A percentile compares a stretch with the other conserved stretches of the same genome.
Evolutionary conservation across 768 basidiomycete genomes (phyloP).

Genomic region (Russula griseocarnosa): DNA sequence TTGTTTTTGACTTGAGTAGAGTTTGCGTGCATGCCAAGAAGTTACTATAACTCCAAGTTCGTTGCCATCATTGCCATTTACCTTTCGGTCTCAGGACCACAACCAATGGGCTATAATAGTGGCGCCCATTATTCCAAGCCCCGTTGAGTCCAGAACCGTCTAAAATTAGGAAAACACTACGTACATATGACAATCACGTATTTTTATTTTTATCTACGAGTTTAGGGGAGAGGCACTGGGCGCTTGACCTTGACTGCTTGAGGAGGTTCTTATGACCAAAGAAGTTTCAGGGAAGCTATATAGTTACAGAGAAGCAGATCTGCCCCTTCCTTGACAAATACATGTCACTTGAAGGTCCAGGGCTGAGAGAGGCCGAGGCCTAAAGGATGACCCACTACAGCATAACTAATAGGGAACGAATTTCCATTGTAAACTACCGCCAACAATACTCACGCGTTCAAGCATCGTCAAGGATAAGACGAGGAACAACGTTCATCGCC

Average conservation of each 20-base stretch:
- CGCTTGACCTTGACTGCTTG: constrained; percentile 1
- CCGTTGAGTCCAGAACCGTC: background rate
- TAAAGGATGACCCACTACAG: background rate
- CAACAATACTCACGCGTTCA: constrained; percentile 29
- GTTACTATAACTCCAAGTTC: background rate
- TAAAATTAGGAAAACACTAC: background rate
- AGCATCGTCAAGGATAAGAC: constrained; percentile 81
- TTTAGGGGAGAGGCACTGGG: constrained; percentile 2
- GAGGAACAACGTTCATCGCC: constrained; percentile 96
- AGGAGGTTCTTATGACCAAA: background rate
- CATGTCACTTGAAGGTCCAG: background rate
- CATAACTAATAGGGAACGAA: background rate
- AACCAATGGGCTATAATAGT: background rate
- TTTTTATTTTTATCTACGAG: background rate
- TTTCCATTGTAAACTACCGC: background rate
- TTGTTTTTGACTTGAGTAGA: too few species aligned
- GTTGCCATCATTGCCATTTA: background rate
- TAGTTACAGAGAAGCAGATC: background rate
- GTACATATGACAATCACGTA: background rate
- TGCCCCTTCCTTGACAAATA: background rate
- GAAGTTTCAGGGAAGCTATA: constrained; percentile 2
- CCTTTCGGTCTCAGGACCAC: background rate
- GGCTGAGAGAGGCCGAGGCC: background rate
- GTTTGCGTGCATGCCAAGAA: background rate
- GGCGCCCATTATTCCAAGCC: background rate